Percentiles rank a stretch among this genome's conserved stretches.
phyloP scores from a whole-genome alignment of 495 filamentous ascomycete species.

The Trichoderma gamsii region DNA sequence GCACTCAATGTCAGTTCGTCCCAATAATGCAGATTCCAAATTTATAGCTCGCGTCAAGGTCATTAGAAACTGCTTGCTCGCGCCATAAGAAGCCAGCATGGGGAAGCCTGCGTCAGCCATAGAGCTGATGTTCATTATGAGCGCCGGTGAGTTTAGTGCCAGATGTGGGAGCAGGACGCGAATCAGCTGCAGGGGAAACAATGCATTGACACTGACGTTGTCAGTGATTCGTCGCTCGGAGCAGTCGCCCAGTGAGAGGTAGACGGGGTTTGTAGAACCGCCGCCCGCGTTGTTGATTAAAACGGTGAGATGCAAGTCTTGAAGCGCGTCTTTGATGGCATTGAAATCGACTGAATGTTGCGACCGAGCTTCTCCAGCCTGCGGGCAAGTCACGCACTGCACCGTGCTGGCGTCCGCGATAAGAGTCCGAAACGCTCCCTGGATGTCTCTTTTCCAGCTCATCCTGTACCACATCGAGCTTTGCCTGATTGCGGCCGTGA shows the following conservation, averaged over 20 bases:
- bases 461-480: conserved; percentile 32
- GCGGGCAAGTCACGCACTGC: background rate
- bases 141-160: conserved; percentile 20
- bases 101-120: conserved; percentile 25
- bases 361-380: background rate
- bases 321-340: conserved; percentile 21
- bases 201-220: conserved; percentile 20
- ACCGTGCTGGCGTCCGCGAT: conserved; percentile 22
- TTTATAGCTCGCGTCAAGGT: conserved; percentile 19
- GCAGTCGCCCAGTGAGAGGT: conserved; percentile 2
- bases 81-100: conserved; percentile 23
- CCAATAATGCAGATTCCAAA: conserved; percentile 17
- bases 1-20: conserved; percentile 22
- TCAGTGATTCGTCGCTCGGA: conserved; percentile 13
- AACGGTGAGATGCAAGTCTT: conserved; percentile 28
- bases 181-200: conserved; percentile 22
- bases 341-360: conserved; percentile 5
- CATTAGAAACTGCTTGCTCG: conserved; percentile 22
- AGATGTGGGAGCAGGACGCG: conserved; percentile 21
- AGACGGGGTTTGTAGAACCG: background rate
- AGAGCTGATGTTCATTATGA: conserved; percentile 24
- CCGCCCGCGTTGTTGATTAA: conserved; percentile 27
- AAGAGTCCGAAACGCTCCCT: conserved; percentile 23
- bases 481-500: conserved; percentile 47
- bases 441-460: conserved; percentile 30